Conservation (phyloP, 163 green algal species). For the Prototheca stagnorum region DNA sequence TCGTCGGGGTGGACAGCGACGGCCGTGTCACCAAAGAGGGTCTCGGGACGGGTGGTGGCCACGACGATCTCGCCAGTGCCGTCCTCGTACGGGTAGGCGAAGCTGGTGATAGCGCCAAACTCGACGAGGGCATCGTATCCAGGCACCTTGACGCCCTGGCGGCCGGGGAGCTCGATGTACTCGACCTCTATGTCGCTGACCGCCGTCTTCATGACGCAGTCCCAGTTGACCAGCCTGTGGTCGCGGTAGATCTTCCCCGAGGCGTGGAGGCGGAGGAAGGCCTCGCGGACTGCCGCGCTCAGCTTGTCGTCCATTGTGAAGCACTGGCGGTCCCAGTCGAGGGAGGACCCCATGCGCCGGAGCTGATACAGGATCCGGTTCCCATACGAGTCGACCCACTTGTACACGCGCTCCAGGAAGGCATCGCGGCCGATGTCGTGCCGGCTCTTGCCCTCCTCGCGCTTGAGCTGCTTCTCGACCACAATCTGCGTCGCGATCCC, state of each 20-base stretch:
- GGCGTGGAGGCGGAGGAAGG: conserved; percentile 79
- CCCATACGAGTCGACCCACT: conserved; percentile 80
- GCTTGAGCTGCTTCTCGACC: conserved; percentile 88
- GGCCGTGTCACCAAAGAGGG: conserved; percentile 94
- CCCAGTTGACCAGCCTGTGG: conserved; percentile 97
- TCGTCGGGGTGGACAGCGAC: conserved; percentile 93
- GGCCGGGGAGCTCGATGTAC: conserved; percentile 70
- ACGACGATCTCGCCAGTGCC: conserved; percentile 78
- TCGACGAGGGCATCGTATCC: conserved; percentile 64
- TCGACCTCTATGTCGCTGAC: conserved; percentile 97
- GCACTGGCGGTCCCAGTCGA: conserved; percentile 67
- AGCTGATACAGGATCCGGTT: conserved; percentile 75
- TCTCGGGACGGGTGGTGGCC: conserved; percentile 89
- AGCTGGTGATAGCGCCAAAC: conserved; percentile 85
- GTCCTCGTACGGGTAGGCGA: conserved; percentile 84
- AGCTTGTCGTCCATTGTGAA: conserved; percentile 95
- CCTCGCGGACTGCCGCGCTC: conserved; percentile 75
- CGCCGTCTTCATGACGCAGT: conserved; percentile 74
- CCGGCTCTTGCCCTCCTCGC: conserved; percentile 55
- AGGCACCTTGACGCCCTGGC: conserved; percentile 67
- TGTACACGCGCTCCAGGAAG: conserved; percentile 80
- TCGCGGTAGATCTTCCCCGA: conserved; percentile 87
- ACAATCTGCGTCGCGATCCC: conserved; percentile 93
- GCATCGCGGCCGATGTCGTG: conserved; percentile 87
- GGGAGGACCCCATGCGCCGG: conserved; percentile 62